phyloP scores from a whole-genome alignment of 2,329 filamentous ascomycete species.

The Pyrenophora graminea region DNA sequence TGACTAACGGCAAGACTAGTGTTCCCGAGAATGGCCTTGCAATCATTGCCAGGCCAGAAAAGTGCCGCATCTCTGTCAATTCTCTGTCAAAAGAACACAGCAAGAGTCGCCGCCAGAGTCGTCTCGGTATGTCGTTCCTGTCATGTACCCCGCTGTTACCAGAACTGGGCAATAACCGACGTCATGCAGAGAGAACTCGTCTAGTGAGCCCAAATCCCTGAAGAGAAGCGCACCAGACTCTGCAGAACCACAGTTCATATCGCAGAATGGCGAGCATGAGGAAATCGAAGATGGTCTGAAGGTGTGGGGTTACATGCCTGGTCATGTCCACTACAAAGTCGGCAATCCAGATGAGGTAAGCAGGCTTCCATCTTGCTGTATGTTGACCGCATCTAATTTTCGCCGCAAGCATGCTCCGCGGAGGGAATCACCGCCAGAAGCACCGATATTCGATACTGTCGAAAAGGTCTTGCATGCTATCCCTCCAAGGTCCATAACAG shows the following conservation, averaged over 20 bases:
- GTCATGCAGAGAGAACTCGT: constrained; percentile 17
- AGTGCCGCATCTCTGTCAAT: constrained; percentile 56
- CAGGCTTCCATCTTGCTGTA: not conserved
- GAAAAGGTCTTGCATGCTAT: constrained; percentile 41
- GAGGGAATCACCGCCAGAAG: constrained; percentile 15
- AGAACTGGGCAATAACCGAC: constrained; percentile 5
- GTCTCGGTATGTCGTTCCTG: constrained; percentile 20
- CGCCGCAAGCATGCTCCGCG: constrained; percentile 1
- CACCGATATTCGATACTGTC: constrained; percentile 31
- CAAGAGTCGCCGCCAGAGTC: constrained; percentile 26
- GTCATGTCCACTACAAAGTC: constrained; percentile 41
- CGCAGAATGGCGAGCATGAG: constrained; percentile 11
- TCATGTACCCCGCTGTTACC: not conserved
- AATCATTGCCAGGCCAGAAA: constrained; percentile 56
- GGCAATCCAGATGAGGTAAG: constrained; percentile 23
- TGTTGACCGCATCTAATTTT: not conserved
- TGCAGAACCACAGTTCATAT: constrained; percentile 6
- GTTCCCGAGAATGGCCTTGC: constrained; percentile 57
- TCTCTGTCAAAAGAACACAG: constrained; percentile 43
- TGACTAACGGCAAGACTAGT: constrained; percentile 43
- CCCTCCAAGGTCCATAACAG: constrained; percentile 41
- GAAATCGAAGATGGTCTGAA: constrained; percentile 35
- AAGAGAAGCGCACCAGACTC: constrained; percentile 27
- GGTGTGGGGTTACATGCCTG: constrained; percentile 45
- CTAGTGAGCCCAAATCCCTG: constrained; percentile 19